Percentiles rank a stretch among this genome's conserved stretches.
These are phyloP conservation scores for Colletotrichum aenigma DNA, from an alignment of 2,329 filamentous ascomycete species.

Conservation along the genomic window DNA sequence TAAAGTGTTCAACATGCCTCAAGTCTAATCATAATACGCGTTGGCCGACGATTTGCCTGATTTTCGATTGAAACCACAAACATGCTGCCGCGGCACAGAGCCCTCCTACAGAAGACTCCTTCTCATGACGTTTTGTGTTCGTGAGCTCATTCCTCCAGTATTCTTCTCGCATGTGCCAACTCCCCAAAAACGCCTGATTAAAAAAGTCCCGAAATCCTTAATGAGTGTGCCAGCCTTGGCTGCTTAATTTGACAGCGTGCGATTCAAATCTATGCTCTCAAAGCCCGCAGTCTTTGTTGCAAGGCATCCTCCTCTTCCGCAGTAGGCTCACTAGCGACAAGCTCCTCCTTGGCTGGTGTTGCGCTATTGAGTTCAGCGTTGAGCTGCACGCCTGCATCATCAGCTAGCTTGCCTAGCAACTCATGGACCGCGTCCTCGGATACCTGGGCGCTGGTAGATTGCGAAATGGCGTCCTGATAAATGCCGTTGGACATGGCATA, in stretches of 20 bases:
- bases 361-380: slow-evolving; percentile 72
- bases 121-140: neutral
- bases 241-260: neutral
- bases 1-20: neutral
- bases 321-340: slow-evolving; percentile 68
- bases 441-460: slow-evolving; percentile 75
- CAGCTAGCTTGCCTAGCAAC: slow-evolving; percentile 82
- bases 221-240: neutral
- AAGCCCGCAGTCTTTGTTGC: slow-evolving; percentile 61
- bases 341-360: slow-evolving; percentile 61
- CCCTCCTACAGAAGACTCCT: neutral
- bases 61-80: neutral
- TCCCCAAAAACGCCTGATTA: neutral
- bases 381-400: slow-evolving; percentile 86
- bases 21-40: neutral
- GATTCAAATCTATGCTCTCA: slow-evolving; percentile 48
- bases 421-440: slow-evolving; percentile 86
- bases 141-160: neutral
- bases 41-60: neutral
- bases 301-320: slow-evolving; percentile 81
- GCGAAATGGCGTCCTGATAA: slow-evolving; percentile 84
- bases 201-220: neutral
- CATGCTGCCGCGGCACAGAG: neutral
- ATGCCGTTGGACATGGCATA: slow-evolving; percentile 72
- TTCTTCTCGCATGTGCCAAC: neutral